A percentile compares a stretch with the other conserved stretches of the same genome.
Conservation (phyloP, 495 filamentous ascomycete genomes). For the Jackrogersella multiformis region DNA sequence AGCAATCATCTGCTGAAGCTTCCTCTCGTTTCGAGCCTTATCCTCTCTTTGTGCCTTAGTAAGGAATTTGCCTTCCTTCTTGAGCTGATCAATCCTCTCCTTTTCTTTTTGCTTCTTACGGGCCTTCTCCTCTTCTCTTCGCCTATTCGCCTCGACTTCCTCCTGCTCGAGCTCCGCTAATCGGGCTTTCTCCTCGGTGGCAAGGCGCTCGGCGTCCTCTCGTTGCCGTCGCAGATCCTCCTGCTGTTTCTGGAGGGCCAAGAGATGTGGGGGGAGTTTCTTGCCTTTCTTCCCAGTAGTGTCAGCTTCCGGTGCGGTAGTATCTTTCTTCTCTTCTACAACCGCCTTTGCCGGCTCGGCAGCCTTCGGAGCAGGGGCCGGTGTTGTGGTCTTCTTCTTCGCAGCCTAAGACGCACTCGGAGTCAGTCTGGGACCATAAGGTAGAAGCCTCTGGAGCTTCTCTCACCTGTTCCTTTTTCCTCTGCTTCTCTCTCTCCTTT, state of each 20-base stretch:
- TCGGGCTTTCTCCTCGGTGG: slow-evolving; percentile 78
- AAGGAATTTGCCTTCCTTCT: slow-evolving; percentile 92
- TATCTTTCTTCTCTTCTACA: slow-evolving; percentile 57
- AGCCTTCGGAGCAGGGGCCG: slow-evolving; percentile 57
- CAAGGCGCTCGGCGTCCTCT: slow-evolving; percentile 75
- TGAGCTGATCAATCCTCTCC: slow-evolving; percentile 93
- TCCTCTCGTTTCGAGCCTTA: slow-evolving; percentile 81
- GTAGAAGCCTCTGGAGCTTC: not conserved
- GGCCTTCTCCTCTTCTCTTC: slow-evolving; percentile 72
- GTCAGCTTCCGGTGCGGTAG: slow-evolving; percentile 57
- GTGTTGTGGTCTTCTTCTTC: slow-evolving; percentile 70
- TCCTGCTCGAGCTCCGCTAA: slow-evolving; percentile 72
- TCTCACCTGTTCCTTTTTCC: slow-evolving; percentile 87
- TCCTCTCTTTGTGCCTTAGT: slow-evolving; percentile 94
- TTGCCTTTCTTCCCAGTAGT: slow-evolving; percentile 81
- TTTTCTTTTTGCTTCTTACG: slow-evolving; percentile 95
- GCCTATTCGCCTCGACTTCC: slow-evolving; percentile 65
- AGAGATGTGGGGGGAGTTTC: slow-evolving; percentile 84
- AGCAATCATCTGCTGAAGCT: slow-evolving; percentile 93
- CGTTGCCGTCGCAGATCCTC: slow-evolving; percentile 76
- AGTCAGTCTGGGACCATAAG: slow-evolving; percentile 27
- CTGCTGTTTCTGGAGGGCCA: slow-evolving; percentile 90
- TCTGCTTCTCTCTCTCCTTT: slow-evolving; percentile 94
- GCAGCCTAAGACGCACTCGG: slow-evolving; percentile 58
- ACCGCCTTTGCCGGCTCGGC: slow-evolving; percentile 58